A percentile compares a stretch with the other conserved stretches of the same genome.
These are phyloP conservation scores for Persicaria tinctoria DNA, from an alignment of 148 eudicot genomes.

Conservation along the genomic window DNA sequence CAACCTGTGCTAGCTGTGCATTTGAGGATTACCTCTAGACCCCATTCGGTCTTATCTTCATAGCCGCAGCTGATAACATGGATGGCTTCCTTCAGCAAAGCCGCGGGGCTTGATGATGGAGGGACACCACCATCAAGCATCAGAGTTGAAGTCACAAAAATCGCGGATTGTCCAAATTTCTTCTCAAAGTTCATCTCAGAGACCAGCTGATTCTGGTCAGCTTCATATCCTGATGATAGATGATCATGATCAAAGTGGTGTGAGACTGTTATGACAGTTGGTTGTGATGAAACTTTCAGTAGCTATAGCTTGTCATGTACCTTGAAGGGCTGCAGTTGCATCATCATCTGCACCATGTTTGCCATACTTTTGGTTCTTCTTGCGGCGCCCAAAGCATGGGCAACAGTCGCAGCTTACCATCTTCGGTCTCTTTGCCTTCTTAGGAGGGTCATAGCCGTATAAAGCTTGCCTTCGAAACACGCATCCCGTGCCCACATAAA, in stretches of 20 bases:
- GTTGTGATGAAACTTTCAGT: neutral
- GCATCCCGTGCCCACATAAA: conserved; percentile 94
- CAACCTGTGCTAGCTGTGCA: neutral
- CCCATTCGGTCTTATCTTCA: conserved; percentile 99
- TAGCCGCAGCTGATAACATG: conserved; percentile 98
- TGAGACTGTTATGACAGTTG: neutral
- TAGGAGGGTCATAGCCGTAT: conserved; percentile 92
- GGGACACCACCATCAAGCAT: conserved; percentile 98
- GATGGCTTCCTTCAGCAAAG: conserved; percentile 90
- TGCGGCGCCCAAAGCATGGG: conserved; percentile 90
- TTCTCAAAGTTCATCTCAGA: conserved; percentile 93
- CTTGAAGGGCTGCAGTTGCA: conserved; percentile 44
- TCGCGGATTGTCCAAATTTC: conserved; percentile 92
- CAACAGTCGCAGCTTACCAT: conserved; percentile 96
- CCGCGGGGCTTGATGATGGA: conserved; percentile 96
- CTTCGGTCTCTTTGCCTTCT: conserved; percentile 84
- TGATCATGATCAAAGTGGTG: neutral
- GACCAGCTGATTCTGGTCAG: conserved; percentile 73
- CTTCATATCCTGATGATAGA: conserved; percentile 26
- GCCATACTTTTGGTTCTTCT: conserved; percentile 23
- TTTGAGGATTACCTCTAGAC: conserved; percentile 55
- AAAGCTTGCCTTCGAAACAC: conserved; percentile 93
- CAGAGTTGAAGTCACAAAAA: conserved; percentile 86
- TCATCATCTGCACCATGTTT: conserved; percentile 53
- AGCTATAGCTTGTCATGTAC: conserved; percentile 14